Evolutionary conservation across 2,329 filamentous ascomycete genomes (phyloP), one percentile per base, ranked within the genome.

Genomic region (Paraphoma sp.): DNA sequence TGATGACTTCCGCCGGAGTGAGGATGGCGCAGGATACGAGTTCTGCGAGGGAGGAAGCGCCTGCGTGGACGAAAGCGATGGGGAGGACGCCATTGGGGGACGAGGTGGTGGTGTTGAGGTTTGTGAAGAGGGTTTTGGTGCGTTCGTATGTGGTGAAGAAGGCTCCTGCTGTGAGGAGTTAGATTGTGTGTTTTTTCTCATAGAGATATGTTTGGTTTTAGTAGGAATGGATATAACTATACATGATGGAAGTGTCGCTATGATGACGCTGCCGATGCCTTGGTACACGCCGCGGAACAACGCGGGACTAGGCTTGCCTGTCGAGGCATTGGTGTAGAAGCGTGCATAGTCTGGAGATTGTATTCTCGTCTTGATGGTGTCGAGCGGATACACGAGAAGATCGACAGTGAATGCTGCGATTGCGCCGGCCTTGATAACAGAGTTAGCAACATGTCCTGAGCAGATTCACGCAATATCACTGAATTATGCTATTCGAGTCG

Each of bases 141-240:
- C 83, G 87, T 78, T 97, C 93, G 75, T 97, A 97, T 1, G 91
- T 93, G 2, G 90, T 93, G 78, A 97, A 97, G 81, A 97, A 97
- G 10, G 92, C 83, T 57, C 92, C 92, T 49, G 92, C 90, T 90
- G 63, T 48, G 16, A 1, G 10, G 17, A 17, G 41, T 65, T 41
- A 61, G 56, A 12, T 31, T 17, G 36, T 17, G 2, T 23, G 30
- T 23, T n/a, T 17, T 45, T 18, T 28, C 16, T 14, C n/a, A 43
- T 12, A 1, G 29, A 11, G n/a, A 23, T 38, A 31, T 45, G 3
- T 14, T 2, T 7, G 31, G 40, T n/a, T 3, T 23, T 23, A n/a
- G n/a, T 10, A 33, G 42, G 45, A 23, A 41, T n/a, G 41, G 41
- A 6, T 43, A n/a, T n/a, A n/a, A n/a, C 10, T 29, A 60, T 62